Evolutionary conservation across 305 asterid genomes (phyloP), one percentile per base, ranked within the genome.

Genomic region (Rubia peregrina): DNA sequence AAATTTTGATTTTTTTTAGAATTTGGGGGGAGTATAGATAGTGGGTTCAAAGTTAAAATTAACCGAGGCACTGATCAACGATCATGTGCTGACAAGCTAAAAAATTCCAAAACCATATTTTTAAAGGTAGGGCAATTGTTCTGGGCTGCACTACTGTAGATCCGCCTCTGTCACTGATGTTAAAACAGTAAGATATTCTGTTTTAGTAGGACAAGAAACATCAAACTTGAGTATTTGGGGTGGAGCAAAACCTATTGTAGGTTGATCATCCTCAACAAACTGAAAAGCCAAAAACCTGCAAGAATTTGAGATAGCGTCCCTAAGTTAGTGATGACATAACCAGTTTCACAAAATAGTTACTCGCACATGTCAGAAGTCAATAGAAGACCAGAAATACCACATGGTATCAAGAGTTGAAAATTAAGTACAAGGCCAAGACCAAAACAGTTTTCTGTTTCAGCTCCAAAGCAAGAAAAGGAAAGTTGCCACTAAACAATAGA

Each of bases 261-360:
- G 76, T 65, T 73, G 81, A 71, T 87, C 96, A 80, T 88, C 92
- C 79, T 81, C 76, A 77, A 89, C 85, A 57, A 84, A 81, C 88
- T 88, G 99, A 86, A 94, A 91, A 71, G 84, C 83, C n/a, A 84
- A 77, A 81, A 85, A 91, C 99, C 99, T 94, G 88, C 76, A 83
- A 85, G 8, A 72, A 61, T 68, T 41, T 51, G 30, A 73, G 57
- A 69, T 22, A 41, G 38, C 26, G 56, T n/a, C 17, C 61, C 21
- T 49, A 68, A 21, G 72, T 55, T 41, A 57, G 38, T 48, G 61
- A 30, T 12, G 38, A 30, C 19, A 66, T 70, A 57, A 65, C 61
- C 19, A 13, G 26, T 6, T 24, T 63, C 51, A 69, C 42, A 16
- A 67, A 46, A 46, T 61, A 63, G 36, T 64, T 33, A 33, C 55